Base-by-base conservation (phyloP, 768 basidiomycete species). In the Sutorius australiensis region DNA sequence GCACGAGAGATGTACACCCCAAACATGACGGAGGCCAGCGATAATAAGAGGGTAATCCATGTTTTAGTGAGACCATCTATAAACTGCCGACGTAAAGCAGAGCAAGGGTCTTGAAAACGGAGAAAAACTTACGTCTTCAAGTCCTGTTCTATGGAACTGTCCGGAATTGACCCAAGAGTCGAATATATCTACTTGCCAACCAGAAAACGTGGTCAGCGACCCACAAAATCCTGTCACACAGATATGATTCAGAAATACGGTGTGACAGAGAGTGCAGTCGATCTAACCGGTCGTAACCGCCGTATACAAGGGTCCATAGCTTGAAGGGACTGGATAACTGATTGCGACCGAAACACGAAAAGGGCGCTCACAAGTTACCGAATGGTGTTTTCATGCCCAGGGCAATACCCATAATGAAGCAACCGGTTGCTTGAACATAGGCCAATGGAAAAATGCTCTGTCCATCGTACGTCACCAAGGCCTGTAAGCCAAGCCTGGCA, bases 201-300 rank as follows among this genome's bases (percentile, higher is more conserved):
- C 81, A 14, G 95, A 97, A 74, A 98, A 98, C 2, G 94, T 98
- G 10, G 97, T 99, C 61, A 98, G 71, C 2, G 92, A 95, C 3
- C 95, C 97, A 65, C 97, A 98, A 69, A 98, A 92, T 13, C 92
- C 94, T 87, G 54, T 46, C 27, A 41, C 14, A 43, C 34, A 24
- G 34, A 31, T 13, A 31, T 30, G 40, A 34, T 47, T 56, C 30
- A 41, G 33, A 47, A 28, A 45, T 24, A 51, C 16, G 19, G 39
- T 46, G 38, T 30, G 31, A 37, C 36, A 11, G 32, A 43, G 10
- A 43, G 12, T 12, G 28, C n/a, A 30, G 31, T 16, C 10, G 48
- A 44, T 62, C 71, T 58, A 55, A 85, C 92, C 92, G 55, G 94
- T 97, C 0, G 93, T 91, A 12, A 92, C 66, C 19, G 89, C 91